These are phyloP conservation scores for Colletotrichum cuscutae DNA, from an alignment of 2,329 filamentous ascomycete species.

Conservation along the genomic window DNA sequence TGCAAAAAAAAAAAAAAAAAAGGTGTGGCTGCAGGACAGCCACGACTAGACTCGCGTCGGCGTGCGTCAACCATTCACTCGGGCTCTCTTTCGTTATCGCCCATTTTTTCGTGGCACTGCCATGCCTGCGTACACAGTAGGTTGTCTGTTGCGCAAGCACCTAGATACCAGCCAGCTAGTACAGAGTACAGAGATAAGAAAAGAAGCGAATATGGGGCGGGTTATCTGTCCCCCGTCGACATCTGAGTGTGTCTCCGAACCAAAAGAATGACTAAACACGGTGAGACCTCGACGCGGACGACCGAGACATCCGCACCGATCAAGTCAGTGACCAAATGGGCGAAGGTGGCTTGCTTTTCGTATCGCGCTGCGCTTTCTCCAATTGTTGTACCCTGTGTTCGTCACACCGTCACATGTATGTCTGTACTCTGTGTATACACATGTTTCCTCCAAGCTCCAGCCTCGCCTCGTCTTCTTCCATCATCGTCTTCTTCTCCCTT, in stretches of 20 bases:
- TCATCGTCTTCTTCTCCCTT: neutral
- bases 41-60: neutral
- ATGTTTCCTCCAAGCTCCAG: no score
- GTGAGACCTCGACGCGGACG: neutral
- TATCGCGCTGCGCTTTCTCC: neutral
- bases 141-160: no score
- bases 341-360: neutral
- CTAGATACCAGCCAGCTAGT: no score
- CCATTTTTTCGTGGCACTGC: no score
- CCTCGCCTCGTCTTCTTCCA: neutral
- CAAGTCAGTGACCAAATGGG: no score
- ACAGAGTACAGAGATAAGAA: no score
- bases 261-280: neutral
- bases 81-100: neutral
- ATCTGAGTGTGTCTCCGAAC: neutral
- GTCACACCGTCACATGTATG: neutral
- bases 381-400: neutral
- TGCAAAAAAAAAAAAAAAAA: neutral
- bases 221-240: neutral
- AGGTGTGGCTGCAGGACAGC: constrained; percentile 30
- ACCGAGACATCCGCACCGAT: constrained; percentile 1
- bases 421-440: neutral
- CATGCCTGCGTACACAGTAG: no score
- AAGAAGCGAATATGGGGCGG: no score
- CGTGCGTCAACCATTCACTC: neutral